phyloP scores from a whole-genome alignment of 2,329 filamentous ascomycete genomes.

The Eurotiales sp. region DNA sequence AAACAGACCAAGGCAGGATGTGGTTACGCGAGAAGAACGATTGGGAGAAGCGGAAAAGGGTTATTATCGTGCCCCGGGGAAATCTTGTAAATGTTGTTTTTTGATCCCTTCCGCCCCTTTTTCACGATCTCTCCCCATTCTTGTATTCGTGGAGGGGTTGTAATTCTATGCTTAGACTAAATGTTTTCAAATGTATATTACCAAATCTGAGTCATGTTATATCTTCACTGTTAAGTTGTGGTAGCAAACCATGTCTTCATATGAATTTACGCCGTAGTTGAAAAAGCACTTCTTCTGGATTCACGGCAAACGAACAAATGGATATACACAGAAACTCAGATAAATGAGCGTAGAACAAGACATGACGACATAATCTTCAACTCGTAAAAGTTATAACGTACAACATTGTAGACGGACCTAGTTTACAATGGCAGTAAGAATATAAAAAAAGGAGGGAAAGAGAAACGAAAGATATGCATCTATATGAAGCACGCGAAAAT shows the following conservation, averaged over 20 bases:
- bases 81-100: slow-evolving; percentile 72
- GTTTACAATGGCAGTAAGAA: background rate
- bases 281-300: no score
- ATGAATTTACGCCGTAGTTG: no score
- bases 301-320: no score
- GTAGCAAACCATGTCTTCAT: no score
- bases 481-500: no score
- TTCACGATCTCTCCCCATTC: no score
- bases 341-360: background rate
- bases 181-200: no score
- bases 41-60: slow-evolving; percentile 55
- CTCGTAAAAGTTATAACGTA: background rate
- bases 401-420: background rate
- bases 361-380: background rate
- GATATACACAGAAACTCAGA: no score
- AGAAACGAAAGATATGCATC: background rate
- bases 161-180: no score
- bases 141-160: no score
- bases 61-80: slow-evolving; percentile 64
- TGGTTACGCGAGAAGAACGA: slow-evolving; percentile 52
- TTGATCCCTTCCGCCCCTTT: slow-evolving; percentile 22
- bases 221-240: no score
- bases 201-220: no score
- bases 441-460: background rate
- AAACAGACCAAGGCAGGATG: slow-evolving; percentile 57